Conservation (phyloP, 768 basidiomycete species). For the Tricholoma sp. region DNA sequence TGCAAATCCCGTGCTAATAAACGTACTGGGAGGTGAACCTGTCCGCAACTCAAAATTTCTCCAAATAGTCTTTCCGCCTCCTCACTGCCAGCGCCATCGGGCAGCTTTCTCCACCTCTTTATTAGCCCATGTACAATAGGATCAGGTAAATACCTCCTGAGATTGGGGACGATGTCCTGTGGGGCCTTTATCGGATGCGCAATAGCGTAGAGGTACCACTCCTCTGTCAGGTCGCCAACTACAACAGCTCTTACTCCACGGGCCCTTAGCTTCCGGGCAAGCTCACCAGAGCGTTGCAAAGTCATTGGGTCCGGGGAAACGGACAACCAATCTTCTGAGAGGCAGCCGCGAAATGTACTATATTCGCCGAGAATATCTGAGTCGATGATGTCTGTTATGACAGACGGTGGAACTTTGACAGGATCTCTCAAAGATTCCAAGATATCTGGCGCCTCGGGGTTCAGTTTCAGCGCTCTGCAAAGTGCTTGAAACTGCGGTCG, state of each 20-base stretch:
- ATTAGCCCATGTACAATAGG: slow-evolving; percentile 43
- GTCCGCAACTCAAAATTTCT: slow-evolving; percentile 52
- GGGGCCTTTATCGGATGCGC: slow-evolving; percentile 49
- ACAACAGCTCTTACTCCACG: no score
- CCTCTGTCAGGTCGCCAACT: slow-evolving; percentile 55
- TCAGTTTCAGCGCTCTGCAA: slow-evolving; percentile 48
- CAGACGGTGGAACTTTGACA: slow-evolving; percentile 37
- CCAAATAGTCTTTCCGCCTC: slow-evolving; percentile 49
- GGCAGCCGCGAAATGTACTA: slow-evolving; percentile 66
- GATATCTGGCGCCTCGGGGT: slow-evolving; percentile 45
- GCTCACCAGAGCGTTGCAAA: slow-evolving; percentile 59
- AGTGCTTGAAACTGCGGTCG: slow-evolving; percentile 62
- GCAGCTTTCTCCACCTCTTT: slow-evolving; percentile 35
- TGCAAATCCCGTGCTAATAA: slow-evolving; percentile 58
- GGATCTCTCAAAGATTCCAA: slow-evolving; percentile 50
- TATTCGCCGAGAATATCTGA: slow-evolving; percentile 43
- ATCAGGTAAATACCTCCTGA: slow-evolving; percentile 56
- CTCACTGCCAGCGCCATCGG: slow-evolving; percentile 34
- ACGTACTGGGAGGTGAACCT: slow-evolving; percentile 66
- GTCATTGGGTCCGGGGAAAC: slow-evolving; percentile 52
- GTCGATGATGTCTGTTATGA: slow-evolving; percentile 56
- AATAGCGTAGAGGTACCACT: slow-evolving; percentile 77
- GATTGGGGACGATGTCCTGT: slow-evolving; percentile 50
- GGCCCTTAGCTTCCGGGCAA: slow-evolving; percentile 49
- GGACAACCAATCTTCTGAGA: slow-evolving; percentile 57